Evolutionary conservation across 129 eudicot species (phyloP).

Genomic region (Scalesia atractyloides): DNA sequence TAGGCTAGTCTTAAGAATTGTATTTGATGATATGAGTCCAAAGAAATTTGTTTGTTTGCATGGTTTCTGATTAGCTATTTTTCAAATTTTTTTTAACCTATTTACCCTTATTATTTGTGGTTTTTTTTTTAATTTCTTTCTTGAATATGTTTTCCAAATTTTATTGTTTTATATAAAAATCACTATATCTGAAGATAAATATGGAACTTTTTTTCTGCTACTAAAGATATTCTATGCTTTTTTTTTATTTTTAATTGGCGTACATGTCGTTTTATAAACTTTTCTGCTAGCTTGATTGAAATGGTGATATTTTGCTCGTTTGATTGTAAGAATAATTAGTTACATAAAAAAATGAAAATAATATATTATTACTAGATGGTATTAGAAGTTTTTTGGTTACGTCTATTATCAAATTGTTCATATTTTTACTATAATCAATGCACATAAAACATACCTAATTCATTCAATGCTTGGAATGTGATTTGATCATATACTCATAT

Average conservation of each 20-base stretch:
- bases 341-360: neutral
- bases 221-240: neutral
- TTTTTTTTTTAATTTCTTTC: neutral
- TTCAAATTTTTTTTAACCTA: neutral
- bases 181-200: neutral
- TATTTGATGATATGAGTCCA: conserved; percentile 22
- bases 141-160: neutral
- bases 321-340: neutral
- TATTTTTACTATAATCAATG: no score
- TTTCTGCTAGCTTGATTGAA: no score
- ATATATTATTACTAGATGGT: neutral
- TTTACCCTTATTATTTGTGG: neutral
- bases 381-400: neutral
- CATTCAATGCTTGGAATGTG: no score
- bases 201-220: neutral
- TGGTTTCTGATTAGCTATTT: neutral
- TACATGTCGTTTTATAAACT: no score
- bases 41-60: conserved; percentile 23
- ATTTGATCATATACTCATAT: no score
- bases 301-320: no score
- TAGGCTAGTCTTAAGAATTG: neutral
- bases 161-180: neutral
- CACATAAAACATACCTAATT: no score
- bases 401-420: neutral
- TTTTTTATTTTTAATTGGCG: neutral